These are phyloP conservation scores for Omphalotus olearius DNA, from an alignment of 1,284 basidiomycete species.

Conservation along the genomic window DNA sequence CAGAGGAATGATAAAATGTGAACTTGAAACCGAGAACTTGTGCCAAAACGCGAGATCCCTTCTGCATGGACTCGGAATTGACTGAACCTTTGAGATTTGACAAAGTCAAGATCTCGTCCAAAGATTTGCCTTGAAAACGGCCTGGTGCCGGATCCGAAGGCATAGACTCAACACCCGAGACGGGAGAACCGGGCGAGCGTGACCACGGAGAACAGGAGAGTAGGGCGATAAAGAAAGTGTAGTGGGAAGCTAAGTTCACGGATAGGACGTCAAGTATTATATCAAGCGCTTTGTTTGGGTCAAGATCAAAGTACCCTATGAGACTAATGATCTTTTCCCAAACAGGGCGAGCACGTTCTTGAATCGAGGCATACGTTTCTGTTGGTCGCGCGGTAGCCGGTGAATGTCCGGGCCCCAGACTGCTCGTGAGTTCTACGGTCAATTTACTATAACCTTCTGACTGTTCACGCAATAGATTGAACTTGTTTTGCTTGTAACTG, in stretches of 20 bases:
- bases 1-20: slow-evolving; percentile 63
- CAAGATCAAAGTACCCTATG: slow-evolving; percentile 94
- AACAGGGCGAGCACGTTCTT: slow-evolving; percentile 66
- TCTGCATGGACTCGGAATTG: slow-evolving; percentile 19
- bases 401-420: slow-evolving; percentile 71
- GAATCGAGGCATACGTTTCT: slow-evolving; percentile 53
- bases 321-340: slow-evolving; percentile 87
- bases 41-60: slow-evolving; percentile 66
- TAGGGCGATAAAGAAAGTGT: slow-evolving; percentile 89
- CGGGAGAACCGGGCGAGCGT: slow-evolving; percentile 35
- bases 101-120: slow-evolving; percentile 61
- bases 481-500: slow-evolving; percentile 98
- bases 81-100: slow-evolving; percentile 36
- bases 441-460: slow-evolving; percentile 97
- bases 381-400: slow-evolving; percentile 53
- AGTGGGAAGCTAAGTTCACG: slow-evolving; percentile 78
- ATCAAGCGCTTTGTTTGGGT: slow-evolving; percentile 92
- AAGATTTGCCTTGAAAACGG: slow-evolving; percentile 50
- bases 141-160: slow-evolving; percentile 33
- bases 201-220: slow-evolving; percentile 84
- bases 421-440: slow-evolving; percentile 78
- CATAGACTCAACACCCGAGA: slow-evolving; percentile 29
- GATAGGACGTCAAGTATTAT: slow-evolving; percentile 91
- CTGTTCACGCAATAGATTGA: slow-evolving; percentile 95
- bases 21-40: slow-evolving; percentile 98